Percentiles rank a stretch among this genome's conserved stretches.
These are phyloP conservation scores for Hyphopichia pseudoburtonii DNA, from an alignment of 1,139 yeast species.

Conservation along the genomic window DNA sequence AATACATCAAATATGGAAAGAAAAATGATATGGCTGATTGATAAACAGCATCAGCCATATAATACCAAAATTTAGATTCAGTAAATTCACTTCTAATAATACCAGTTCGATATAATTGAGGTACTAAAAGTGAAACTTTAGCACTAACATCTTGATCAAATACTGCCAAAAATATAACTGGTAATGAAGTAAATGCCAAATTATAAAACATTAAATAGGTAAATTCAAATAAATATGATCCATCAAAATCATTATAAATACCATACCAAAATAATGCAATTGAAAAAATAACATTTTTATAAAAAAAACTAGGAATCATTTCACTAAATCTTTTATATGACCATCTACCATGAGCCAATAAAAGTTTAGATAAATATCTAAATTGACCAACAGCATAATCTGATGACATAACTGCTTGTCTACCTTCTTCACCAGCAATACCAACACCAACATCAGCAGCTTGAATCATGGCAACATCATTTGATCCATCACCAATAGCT, in stretches of 20 bases:
- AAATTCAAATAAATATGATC: constrained; percentile 87
- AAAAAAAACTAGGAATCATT: constrained; percentile 92
- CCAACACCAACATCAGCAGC: constrained; percentile 99
- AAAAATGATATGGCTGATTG: constrained; percentile 85
- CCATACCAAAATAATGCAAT: constrained; percentile 94
- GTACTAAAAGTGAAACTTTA: constrained; percentile 79
- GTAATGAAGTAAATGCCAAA: constrained; percentile 91
- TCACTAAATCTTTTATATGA: constrained; percentile 88
- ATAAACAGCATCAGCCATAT: constrained; percentile 84
- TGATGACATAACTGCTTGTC: constrained; percentile 97
- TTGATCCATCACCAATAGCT: constrained; percentile 98
- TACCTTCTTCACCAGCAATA: constrained; percentile 97
- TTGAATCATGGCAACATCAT: constrained; percentile 98
- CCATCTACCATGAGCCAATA: constrained; percentile 96
- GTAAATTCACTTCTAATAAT: constrained; percentile 82
- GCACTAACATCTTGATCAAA: constrained; percentile 93
- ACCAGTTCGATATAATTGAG: constrained; percentile 85
- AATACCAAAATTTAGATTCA: constrained; percentile 73
- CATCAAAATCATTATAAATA: constrained; percentile 80
- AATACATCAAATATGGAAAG: constrained; percentile 73
- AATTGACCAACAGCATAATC: constrained; percentile 97
- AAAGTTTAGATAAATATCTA: constrained; percentile 72
- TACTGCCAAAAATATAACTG: constrained; percentile 86
- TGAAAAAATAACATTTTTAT: constrained; percentile 87
- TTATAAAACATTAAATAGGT: constrained; percentile 91